Base-by-base conservation (phyloP, 2,329 filamentous ascomycete species). In the Cordyceps javanica region DNA sequence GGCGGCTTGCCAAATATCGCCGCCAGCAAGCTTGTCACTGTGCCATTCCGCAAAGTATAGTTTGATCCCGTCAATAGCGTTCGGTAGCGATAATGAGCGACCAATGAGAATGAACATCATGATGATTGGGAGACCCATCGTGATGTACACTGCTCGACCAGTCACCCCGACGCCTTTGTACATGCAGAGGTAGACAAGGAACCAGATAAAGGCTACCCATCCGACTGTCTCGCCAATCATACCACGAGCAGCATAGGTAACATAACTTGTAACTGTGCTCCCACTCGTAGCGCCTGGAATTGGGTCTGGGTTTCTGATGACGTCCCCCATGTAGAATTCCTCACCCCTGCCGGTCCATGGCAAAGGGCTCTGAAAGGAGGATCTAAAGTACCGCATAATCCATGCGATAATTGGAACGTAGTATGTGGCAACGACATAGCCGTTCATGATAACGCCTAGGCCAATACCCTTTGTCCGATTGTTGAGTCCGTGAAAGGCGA, bases 331-430 rank as follows among this genome's bases (percentile, higher is more conserved):
- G 61, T 79, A 80, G 54, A 81, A 82, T 0, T 77, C 74, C 13
- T 76, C 69, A 19, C 75, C 74, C 6, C 71, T 64, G 1, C 67
- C 70, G 2, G 70, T 67, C 80, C 80, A 82, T 0, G 81, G 80
- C 8, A 83, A 62, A 0, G 80, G 79, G 38, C 73, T 79, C 11
- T 68, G 71, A 59, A 82, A 82, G 0, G 77, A 81, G 39, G 73
- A 68, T 1, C 78, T 74, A 60, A 82, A 82, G 59, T 82, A 82
- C n/a, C 69, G 72, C 77, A 82, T 80, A 45, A 80, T 79, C 76
- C 78, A 82, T 2, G 77, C 75, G 3, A 82, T 67, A 38, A 80
- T 82, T 5, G 80, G 75, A 0, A 76, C 78, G 44, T 81, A 82
- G 65, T 82, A 82, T n/a, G 75, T 72, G 0, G 75, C 75, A 4